These are phyloP conservation scores for Stramenopiles sp. DNA, from an alignment of 352 stramenopile genomes.

Conservation along the genomic window DNA sequence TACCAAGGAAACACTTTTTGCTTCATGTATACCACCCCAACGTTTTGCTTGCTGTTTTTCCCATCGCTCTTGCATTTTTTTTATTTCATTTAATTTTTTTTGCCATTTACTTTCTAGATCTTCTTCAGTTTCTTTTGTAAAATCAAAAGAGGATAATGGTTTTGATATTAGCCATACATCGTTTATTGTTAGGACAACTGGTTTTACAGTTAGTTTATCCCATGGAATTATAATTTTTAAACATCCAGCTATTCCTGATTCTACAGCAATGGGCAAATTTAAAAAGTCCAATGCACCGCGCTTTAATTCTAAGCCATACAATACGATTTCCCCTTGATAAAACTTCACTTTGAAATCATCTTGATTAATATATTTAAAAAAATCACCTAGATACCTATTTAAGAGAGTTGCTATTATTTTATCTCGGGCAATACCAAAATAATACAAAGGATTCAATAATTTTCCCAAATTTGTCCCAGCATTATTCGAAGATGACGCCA, in stretches of 20 bases:
- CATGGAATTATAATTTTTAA: slow-evolving; percentile 25
- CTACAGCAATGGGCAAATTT: slow-evolving; percentile 15
- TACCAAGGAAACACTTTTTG: not conserved
- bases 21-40: not conserved
- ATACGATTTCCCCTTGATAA: slow-evolving; percentile 29
- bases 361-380: slow-evolving; percentile 25
- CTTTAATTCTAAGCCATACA: slow-evolving; percentile 26
- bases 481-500: too few species aligned
- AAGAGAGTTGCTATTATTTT: not conserved
- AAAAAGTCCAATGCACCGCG: slow-evolving; percentile 13
- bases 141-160: slow-evolving; percentile 10
- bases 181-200: slow-evolving; percentile 22
- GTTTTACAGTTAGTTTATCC: slow-evolving; percentile 20
- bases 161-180: slow-evolving; percentile 21
- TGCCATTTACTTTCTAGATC: not conserved
- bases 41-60: not conserved
- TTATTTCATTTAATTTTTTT: not conserved
- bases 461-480: too few species aligned
- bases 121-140: not conserved
- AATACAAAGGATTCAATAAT: too few species aligned
- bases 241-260: slow-evolving; percentile 10
- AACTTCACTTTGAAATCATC: slow-evolving; percentile 32
- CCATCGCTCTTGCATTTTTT: not conserved
- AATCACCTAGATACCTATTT: slow-evolving; percentile 22
- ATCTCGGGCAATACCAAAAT: too few species aligned